Conservation (phyloP, 2,329 filamentous ascomycete genomes). For the Bimuria novae-zelandiae region DNA sequence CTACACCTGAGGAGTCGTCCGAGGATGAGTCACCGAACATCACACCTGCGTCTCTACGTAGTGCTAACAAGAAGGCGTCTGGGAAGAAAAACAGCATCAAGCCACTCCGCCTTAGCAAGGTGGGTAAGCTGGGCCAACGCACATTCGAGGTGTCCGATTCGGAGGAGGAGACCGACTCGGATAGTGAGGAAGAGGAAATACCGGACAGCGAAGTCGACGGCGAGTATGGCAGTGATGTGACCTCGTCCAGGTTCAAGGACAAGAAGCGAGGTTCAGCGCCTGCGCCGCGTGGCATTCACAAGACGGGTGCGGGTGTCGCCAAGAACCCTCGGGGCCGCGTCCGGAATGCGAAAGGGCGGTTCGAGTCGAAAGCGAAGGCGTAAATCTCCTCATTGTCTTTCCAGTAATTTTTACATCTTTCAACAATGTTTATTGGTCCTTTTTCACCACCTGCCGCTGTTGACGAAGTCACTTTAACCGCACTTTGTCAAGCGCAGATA, state of each 20-base stretch:
- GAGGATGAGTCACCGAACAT: conserved; percentile 37
- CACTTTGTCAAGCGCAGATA: too few relatives aligned
- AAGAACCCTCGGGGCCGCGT: conserved; percentile 9
- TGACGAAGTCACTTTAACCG: background rate
- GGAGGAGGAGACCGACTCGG: conserved; percentile 4
- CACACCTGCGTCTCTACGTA: conserved; percentile 43
- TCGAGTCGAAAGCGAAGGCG: background rate
- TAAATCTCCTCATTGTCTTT: background rate
- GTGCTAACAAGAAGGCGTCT: conserved; percentile 28
- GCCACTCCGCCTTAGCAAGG: conserved; percentile 10
- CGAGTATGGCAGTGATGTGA: conserved; percentile 3
- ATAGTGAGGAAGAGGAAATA: conserved; percentile 3
- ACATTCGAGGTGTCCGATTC: background rate
- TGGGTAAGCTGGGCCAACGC: background rate
- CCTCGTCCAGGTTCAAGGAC: conserved; percentile 4
- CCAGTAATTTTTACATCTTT: background rate
- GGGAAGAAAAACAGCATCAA: conserved; percentile 20
- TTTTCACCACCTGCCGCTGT: background rate
- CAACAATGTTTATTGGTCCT: background rate
- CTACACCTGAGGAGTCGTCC: conserved; percentile 19
- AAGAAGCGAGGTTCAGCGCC: conserved; percentile 14
- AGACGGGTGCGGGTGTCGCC: conserved; percentile 18
- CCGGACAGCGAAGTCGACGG: conserved; percentile 7
- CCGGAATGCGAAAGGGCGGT: conserved; percentile 1
- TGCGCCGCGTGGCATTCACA: conserved; percentile 17